Conservation (phyloP, 345 rosid genomes). For the Durio zibethinus region DNA sequence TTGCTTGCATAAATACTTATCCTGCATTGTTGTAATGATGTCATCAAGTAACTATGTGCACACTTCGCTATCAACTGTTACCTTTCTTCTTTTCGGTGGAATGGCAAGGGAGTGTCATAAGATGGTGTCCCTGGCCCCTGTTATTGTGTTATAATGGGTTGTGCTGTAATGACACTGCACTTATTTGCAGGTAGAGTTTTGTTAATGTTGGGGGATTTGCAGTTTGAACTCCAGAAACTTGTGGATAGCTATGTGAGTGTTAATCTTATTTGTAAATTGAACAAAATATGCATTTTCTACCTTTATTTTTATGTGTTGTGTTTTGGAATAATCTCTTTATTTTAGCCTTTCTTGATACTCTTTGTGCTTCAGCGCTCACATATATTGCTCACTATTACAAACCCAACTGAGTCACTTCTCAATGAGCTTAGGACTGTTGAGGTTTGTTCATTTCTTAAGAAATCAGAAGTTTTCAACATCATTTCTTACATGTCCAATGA, state of each 20-base stretch:
- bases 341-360: slow-evolving; percentile 12
- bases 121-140: neutral
- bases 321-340: neutral
- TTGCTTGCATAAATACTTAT: neutral
- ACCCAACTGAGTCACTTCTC: slow-evolving; percentile 91
- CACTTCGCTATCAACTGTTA: neutral
- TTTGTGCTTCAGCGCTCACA: slow-evolving; percentile 68
- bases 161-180: slow-evolving; percentile 14
- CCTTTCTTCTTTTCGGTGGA: neutral
- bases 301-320: neutral
- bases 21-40: neutral
- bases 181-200: slow-evolving; percentile 61
- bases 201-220: slow-evolving; percentile 74
- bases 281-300: neutral
- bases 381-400: slow-evolving; percentile 70
- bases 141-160: neutral
- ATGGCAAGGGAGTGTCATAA: neutral
- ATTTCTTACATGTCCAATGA: neutral
- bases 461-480: slow-evolving; percentile 3
- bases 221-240: slow-evolving; percentile 80
- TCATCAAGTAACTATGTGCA: neutral
- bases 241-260: slow-evolving; percentile 89
- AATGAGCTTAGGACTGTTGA: slow-evolving; percentile 91
- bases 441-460: slow-evolving; percentile 48
- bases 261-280: slow-evolving; percentile 6